Conservation (phyloP, 2,329 filamentous ascomycete genomes). For the Ophiostoma australiae region DNA sequence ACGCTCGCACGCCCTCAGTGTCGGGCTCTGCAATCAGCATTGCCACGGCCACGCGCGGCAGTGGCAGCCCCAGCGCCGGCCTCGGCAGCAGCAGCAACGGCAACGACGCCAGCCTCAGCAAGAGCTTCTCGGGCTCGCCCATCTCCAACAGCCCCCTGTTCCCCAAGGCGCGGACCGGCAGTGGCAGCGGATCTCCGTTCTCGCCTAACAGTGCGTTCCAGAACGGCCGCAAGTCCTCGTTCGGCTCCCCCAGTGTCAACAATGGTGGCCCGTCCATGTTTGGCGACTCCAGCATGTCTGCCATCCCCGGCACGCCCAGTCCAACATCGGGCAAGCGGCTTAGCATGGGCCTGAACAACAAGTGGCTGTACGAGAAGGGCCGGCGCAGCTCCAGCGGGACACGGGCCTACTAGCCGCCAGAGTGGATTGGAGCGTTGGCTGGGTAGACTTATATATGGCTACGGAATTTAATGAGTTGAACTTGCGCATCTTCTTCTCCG, state of each 20-base stretch:
- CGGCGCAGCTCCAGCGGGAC: constrained; percentile 46
- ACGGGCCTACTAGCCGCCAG: constrained; percentile 20
- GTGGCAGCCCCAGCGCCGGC: background rate
- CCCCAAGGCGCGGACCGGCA: constrained; percentile 51
- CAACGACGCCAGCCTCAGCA: constrained; percentile 16
- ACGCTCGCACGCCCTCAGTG: constrained; percentile 66
- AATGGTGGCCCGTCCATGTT: constrained; percentile 47
- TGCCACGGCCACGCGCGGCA: constrained; percentile 24
- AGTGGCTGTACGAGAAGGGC: constrained; percentile 90
- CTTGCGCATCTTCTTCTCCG: background rate
- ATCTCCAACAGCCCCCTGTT: constrained; percentile 54
- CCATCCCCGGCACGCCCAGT: constrained; percentile 59
- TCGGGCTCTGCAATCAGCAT: constrained; percentile 56
- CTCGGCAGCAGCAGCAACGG: constrained; percentile 12
- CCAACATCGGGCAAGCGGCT: constrained; percentile 62
- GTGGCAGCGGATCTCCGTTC: constrained; percentile 21
- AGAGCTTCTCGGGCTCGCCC: constrained; percentile 40
- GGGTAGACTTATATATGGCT: background rate
- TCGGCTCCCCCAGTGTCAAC: constrained; percentile 50
- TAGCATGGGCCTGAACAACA: constrained; percentile 77
- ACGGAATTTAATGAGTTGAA: background rate
- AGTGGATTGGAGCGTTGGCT: no score
- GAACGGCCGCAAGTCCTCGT: constrained; percentile 55
- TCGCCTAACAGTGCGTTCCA: constrained; percentile 22
- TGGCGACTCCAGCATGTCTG: constrained; percentile 39